Conservation (phyloP, 139 green algal species). For the Auxenochlorella pyrenoidosa region DNA sequence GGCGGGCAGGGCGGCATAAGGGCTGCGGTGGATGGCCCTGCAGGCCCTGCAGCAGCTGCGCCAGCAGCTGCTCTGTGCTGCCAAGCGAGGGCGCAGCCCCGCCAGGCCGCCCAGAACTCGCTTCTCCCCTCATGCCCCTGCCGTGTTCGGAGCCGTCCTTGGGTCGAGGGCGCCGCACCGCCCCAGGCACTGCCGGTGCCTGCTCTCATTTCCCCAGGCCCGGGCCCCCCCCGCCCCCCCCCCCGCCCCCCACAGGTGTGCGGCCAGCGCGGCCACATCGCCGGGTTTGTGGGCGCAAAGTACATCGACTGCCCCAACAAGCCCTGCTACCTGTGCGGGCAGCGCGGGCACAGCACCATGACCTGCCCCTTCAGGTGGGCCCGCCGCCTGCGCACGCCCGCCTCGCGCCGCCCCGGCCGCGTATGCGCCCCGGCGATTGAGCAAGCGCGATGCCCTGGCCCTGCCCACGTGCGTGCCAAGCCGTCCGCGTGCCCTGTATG, state of each 20-base stretch:
- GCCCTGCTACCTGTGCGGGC: constrained; percentile 90
- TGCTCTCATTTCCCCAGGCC: neutral
- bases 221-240: neutral
- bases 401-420: too few species aligned
- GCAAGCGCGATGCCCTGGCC: too few species aligned
- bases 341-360: constrained; percentile 83
- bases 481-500: too few species aligned
- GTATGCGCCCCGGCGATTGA: too few species aligned
- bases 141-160: too few species aligned
- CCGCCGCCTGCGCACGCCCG: too few species aligned
- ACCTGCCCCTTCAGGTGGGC: constrained; percentile 81
- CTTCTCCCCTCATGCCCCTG: too few species aligned
- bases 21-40: neutral
- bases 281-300: constrained; percentile 84
- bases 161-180: too few species aligned
- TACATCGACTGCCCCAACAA: constrained; percentile 83
- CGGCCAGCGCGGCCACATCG: constrained; percentile 78
- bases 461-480: too few species aligned
- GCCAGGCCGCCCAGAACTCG: too few species aligned
- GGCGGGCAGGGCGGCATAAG: neutral
- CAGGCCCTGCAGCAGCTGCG: neutral
- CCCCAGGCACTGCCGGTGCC: neutral
- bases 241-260: constrained; percentile 74
- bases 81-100: too few species aligned
- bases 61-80: neutral